Base-by-base conservation (phyloP, 257 asterid genomes). In the Capsicum baccatum region DNA sequence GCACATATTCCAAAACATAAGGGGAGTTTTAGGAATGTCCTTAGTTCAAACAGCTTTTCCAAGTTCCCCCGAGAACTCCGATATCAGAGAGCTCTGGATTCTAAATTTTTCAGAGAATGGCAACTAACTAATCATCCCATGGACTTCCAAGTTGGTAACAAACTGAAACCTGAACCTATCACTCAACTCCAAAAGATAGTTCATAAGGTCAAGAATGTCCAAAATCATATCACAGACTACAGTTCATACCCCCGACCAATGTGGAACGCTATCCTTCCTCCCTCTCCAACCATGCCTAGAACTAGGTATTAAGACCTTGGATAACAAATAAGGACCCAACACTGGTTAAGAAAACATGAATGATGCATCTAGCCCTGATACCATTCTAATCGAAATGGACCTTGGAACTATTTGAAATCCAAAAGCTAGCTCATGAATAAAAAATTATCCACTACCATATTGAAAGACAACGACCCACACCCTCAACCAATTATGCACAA, bases 31-130 rank as follows among this genome's bases (percentile, higher is more conserved):
- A 26, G 8, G 50, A 33, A 78, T 15, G 13, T 55, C 64, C 82
- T 54, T 54, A 54, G 64, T 26, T 78, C 64, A 78, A 76, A 52
- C 81, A 54, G 6, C 64, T 33, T 54, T 17, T 78, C 60, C 63
- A 12, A 50, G 81, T 33, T 26, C 62, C 47, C 12, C 7, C 47
- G 54, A 78, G 64, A 54, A 78, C 21, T 64, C 12, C 4, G 2
- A 2, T 13, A 26, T 14, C 82, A 52, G 21, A 78, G 64, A 54
- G 1, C 50, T 26, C 9, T 1, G 48, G 21, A 26, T 52, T 50
- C 50, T 26, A 21, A 21, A 21, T 35, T 74, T 12, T 54, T 13
- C 81, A 74, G 21, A 63, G 8, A 21, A 62, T 21, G 21, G 19
- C 8, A 63, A 63, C 42, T 63, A 21, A 11, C 5, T 21, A 63